phyloP scores from a whole-genome alignment of 129 eudicot species.

The Deinandra increscens region DNA sequence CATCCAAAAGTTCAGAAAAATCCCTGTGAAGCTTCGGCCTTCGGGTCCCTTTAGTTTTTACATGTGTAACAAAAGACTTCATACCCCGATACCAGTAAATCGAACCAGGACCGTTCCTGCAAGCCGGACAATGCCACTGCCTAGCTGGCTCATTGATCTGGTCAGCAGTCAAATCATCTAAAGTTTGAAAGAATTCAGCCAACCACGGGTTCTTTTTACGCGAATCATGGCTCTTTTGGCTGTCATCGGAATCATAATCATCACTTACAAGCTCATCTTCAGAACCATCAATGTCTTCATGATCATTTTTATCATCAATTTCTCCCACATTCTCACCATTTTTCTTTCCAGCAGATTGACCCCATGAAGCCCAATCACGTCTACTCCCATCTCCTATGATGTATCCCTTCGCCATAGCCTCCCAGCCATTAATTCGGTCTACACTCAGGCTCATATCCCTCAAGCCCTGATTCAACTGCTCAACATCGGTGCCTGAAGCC shows the following conservation, averaged over 20 bases:
- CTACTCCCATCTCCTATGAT: slow-evolving; percentile 41
- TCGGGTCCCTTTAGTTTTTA: slow-evolving; percentile 68
- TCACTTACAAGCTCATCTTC: slow-evolving; percentile 68
- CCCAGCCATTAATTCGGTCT: slow-evolving; percentile 58
- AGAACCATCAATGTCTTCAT: slow-evolving; percentile 38
- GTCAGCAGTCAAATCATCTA: slow-evolving; percentile 52
- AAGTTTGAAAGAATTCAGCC: slow-evolving; percentile 41
- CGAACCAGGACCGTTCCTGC: slow-evolving; percentile 87
- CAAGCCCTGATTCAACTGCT: slow-evolving; percentile 44
- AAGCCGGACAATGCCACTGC: slow-evolving; percentile 96
- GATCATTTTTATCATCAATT: slow-evolving; percentile 26
- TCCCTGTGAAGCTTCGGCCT: slow-evolving; percentile 77
- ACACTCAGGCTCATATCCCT: slow-evolving; percentile 40
- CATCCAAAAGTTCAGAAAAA: slow-evolving; percentile 67
- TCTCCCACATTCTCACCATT: not conserved
- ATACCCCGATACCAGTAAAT: slow-evolving; percentile 85
- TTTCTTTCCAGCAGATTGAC: slow-evolving; percentile 11
- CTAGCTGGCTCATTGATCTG: slow-evolving; percentile 65
- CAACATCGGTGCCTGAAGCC: slow-evolving; percentile 40
- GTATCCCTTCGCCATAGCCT: slow-evolving; percentile 36
- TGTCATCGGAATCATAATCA: slow-evolving; percentile 71
- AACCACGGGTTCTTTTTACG: slow-evolving; percentile 63
- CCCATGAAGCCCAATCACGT: slow-evolving; percentile 32
- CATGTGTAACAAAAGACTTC: slow-evolving; percentile 66
- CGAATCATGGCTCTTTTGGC: slow-evolving; percentile 60